Base-by-base conservation (phyloP, 768 basidiomycete species). In the Xerocomus potaroensis region DNA sequence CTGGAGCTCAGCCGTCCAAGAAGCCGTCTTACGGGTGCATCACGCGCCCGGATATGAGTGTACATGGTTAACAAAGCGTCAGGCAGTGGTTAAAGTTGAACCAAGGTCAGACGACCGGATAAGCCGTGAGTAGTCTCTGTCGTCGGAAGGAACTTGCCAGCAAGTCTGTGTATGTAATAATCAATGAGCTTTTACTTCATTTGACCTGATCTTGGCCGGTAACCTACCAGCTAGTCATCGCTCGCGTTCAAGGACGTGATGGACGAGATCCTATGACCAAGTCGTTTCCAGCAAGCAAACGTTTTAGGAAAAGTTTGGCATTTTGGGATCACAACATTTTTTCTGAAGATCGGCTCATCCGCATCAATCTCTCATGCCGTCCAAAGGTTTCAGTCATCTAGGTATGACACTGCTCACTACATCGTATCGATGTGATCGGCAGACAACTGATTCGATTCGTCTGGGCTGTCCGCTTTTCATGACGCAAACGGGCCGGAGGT, bases 131-230 rank as follows among this genome's bases (percentile, higher is more conserved):
- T n/a, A 18, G 21, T 16, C 8, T 31, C 2, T 5, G 11, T 19
- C 3, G 16, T 24, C 57, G 58, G 55, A 47, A 49, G 58, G 58
- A 60, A 19, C 55, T 59, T 43, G 48, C 4, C 1, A 34, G 23
- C 48, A 24, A 22, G 16, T 32, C 34, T 22, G 43, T 19, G 39
- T 37, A 29, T 18, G 42, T 43, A 43, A 43, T 34, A 24, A 1
- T 14, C 8, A 35, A 16, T 4, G n/a, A n/a, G n/a, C n/a, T n/a
- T n/a, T n/a, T n/a, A n/a, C n/a, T n/a, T n/a, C n/a, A n/a, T n/a
- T 14, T 18, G 3, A 35, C n/a, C 14, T 18, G 18, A 19, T 9
- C 34, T 19, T 18, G 18, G n/a, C 10, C 30, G 4, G 14, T 7
- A 31, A 8, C 30, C 8, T 7, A 8, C 30, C 4, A 9, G 8